Evolutionary conservation across 2,329 filamentous ascomycete genomes (phyloP), one percentile per base, ranked within the genome.

Genomic region (Leptodontidium sp.): DNA sequence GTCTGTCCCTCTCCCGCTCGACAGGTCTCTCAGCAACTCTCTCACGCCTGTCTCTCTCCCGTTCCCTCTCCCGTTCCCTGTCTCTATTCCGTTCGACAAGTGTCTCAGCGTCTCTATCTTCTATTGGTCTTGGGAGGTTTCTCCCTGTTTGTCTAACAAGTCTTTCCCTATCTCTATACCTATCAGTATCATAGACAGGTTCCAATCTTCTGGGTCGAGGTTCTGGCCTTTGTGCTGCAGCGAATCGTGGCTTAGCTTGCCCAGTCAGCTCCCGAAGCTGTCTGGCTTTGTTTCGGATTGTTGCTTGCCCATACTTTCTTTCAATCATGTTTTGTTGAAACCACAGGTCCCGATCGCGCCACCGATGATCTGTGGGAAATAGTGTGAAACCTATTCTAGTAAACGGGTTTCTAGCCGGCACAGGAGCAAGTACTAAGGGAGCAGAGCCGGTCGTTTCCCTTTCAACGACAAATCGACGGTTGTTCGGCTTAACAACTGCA

Each of bases 271-370:
- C n/a, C n/a, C n/a, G n/a, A n/a, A 50, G 49, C 49, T 50, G 49
- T 26, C 49, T 50, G 1, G 49, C 49, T 9, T 50, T 50, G 26
- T 15, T 50, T 12, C 49, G n/a, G n/a, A 50, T 50, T 50, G 49
- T 21, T n/a, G 49, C 49, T 50, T 50, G 49, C 49, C 49, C 49
- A 50, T 50, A 50, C 49, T 50, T 50, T 50, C 49, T 21, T 26
- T 50, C 49, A 9, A 50, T 6, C 26, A 50, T 50, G 4, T 26
- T 50, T 26, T 50, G 21, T 4, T 26, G 4, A 50, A 50, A 50
- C 49, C 21, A 50, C n/a, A 50, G 1, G 49, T 21, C 49, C 21
- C 49, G 21, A 50, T 50, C 1, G 21, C 21, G 49, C 49, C 49
- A 50, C 21, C 49, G 49, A 50, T 50, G 2, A 50, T 50, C 49